Percentiles rank a stretch among this genome's conserved stretches.
phyloP scores from a whole-genome alignment of 1,284 basidiomycete species.

The Fomitopsis schrenkii region DNA sequence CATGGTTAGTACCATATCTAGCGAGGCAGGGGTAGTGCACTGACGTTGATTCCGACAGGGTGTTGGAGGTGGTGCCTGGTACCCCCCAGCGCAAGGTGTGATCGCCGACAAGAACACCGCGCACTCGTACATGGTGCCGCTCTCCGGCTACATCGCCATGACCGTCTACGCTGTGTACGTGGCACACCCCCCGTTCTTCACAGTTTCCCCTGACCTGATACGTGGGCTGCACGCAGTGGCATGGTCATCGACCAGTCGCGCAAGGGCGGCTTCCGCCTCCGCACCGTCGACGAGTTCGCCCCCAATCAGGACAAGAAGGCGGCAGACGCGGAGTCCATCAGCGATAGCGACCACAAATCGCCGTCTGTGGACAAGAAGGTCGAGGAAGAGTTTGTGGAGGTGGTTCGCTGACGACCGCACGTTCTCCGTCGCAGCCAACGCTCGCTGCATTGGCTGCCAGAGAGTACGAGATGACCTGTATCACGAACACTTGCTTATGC shows the following conservation, averaged over 20 bases:
- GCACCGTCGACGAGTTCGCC: constrained; percentile 40
- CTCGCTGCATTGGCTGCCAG: background rate
- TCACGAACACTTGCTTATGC: background rate
- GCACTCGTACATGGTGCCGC: constrained; percentile 56
- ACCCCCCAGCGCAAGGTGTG: constrained; percentile 66
- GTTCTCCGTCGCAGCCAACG: background rate
- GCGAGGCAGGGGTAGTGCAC: background rate
- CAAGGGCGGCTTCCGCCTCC: constrained; percentile 46
- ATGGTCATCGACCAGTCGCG: constrained; percentile 47
- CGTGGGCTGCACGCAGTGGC: constrained; percentile 32
- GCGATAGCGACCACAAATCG: constrained; percentile 1
- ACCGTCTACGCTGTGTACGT: constrained; percentile 52
- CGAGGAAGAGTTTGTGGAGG: constrained; percentile 18
- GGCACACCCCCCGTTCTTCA: background rate
- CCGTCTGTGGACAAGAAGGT: constrained; percentile 24
- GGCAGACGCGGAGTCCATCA: constrained; percentile 2
- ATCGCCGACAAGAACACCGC: constrained; percentile 54
- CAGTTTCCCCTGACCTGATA: constrained; percentile 3
- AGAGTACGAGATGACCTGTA: background rate
- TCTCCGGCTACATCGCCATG: constrained; percentile 59
- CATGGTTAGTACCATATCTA: constrained; percentile 35
- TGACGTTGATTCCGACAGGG: constrained; percentile 32
- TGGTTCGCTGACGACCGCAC: constrained; percentile 2
- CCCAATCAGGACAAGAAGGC: constrained; percentile 15
- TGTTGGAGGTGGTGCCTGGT: constrained; percentile 75